Base-by-base conservation (phyloP, 1,139 yeast genomes). In the Debaryomyces sp. region DNA sequence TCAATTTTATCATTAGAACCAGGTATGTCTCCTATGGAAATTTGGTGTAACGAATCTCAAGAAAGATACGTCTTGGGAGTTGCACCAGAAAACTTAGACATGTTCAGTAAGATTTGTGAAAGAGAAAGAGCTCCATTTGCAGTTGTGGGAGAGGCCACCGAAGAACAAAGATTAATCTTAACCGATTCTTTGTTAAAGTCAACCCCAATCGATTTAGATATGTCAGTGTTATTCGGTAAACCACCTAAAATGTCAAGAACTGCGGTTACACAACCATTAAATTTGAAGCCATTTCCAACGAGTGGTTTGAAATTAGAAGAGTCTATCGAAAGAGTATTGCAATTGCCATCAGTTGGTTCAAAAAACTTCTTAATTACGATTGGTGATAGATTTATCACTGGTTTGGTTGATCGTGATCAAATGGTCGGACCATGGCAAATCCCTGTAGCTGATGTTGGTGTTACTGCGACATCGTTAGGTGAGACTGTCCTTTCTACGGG, bases 391-490 rank as follows among this genome's bases (percentile, higher is more conserved):
- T 82, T 95, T 27, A 95, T 95, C 52, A 94, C 98, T 37, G 99
- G 99, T 43, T 81, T 95, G 59, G 89, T 94, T 54, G 98, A 96
- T 62, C 86, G 99, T 66, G 99, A 95, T 67, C 99, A 95, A 75
- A 87, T 92, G 87, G 98, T 95, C 52, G 99, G 99, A 41, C 99
- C 99, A 63, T 95, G 99, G 98, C 99, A 95, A 77, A 92, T 88
- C 5, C 99, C 99, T 40, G 99, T 95, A 22, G 95, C 99, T n/a
- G 98, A 95, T 67, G 97, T 91, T 50, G 99, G 97, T 69, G 97
- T 94, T 48, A 92, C 99, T 17, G 87, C 89, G 51, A 87, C 98
- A 0, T 89, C 97, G 2, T 79, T 90, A 47, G 97, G 96, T 59
- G 87, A 84, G 47, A 75, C 78, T 6, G 71, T 88, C 46, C 70